Conservation (phyloP, 2,329 filamentous ascomycete species). For the Colletotrichum sp. region DNA sequence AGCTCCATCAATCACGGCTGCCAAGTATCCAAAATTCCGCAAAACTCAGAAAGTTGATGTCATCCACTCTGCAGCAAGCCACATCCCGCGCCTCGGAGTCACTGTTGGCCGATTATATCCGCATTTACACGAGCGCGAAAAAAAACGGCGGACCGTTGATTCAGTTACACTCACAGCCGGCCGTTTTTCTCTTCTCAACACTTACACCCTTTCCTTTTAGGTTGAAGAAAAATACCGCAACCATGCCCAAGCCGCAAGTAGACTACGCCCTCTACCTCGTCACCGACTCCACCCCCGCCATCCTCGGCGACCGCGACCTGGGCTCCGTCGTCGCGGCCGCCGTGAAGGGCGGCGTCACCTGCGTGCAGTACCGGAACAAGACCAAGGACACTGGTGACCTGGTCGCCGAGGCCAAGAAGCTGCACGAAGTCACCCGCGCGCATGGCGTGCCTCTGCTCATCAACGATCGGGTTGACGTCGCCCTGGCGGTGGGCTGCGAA, state of each 20-base stretch:
- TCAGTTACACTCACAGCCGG: neutral
- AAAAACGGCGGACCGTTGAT: neutral
- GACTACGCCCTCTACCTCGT: slow-evolving; percentile 90
- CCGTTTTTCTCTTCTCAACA: neutral
- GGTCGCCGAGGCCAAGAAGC: slow-evolving; percentile 70
- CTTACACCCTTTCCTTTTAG: neutral
- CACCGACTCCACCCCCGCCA: slow-evolving; percentile 87
- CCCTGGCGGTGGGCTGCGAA: slow-evolving; percentile 83
- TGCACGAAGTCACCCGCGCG: slow-evolving; percentile 74
- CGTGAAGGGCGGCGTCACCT: slow-evolving; percentile 78
- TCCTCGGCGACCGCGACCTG: slow-evolving; percentile 76
- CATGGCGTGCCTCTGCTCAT: slow-evolving; percentile 82
- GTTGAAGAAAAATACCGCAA: neutral
- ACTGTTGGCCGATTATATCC: slow-evolving; percentile 14
- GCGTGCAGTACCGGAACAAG: slow-evolving; percentile 94
- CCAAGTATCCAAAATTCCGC: neutral
- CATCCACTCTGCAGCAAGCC: neutral
- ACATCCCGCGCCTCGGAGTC: neutral
- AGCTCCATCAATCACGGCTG: neutral
- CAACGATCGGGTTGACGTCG: slow-evolving; percentile 92
- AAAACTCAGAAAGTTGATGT: neutral
- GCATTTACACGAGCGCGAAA: neutral
- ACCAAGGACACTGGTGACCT: slow-evolving; percentile 74
- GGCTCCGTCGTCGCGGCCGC: slow-evolving; percentile 77
- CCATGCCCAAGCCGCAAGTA: slow-evolving; percentile 47